Base-by-base conservation (phyloP, 2,329 filamentous ascomycete species). In the Pseudogymnoascus sp. region DNA sequence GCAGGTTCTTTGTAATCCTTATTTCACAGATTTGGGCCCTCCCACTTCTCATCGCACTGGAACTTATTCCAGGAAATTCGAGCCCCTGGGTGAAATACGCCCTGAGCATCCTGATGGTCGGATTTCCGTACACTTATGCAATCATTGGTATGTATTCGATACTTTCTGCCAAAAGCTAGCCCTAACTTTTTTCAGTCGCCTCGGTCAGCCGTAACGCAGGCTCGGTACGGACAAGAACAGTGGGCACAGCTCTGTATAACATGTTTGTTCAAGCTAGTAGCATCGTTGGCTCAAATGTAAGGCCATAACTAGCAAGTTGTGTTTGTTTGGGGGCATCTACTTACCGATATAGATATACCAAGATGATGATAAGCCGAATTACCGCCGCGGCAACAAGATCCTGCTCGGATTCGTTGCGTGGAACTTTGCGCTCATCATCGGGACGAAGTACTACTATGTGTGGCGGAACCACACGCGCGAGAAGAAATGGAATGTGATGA, bases 221-320 rank as follows among this genome's bases (percentile, higher is more conserved):
- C 64, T 77, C 80, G 0, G 83, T 88, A 7, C 77, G 84, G 8
- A 83, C 82, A 4, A 75, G 85, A 5, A 83, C 85, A 1, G 83
- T 89, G 1, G 82, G 83, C 0, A 81, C 83, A 0, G 84, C 83
- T 0, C 73, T 84, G 11, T 87, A 87, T 72, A 87, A 87, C 67
- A 80, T 81, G 77, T 76, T 72, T 29, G 74, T 77, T 2, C 78
- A 80, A 66, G 72, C 74, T 0, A 73, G 74, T n/a, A 72, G 70
- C 0, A 76, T 80, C 37, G 76, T 67, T 11, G 62, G 63, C 6
- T 62, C 68, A 6, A 69, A 71, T 13, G 64, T 70, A 59, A 70
- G 66, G 64, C 68, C 21, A 10, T 9, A 7, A 9, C 24, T 29
- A 1, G 4, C 21, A 10, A 17, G 29, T n/a, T 7, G 8, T 15